Conservation (phyloP, 306 rosid genomes). For the Rosa chinensis region DNA sequence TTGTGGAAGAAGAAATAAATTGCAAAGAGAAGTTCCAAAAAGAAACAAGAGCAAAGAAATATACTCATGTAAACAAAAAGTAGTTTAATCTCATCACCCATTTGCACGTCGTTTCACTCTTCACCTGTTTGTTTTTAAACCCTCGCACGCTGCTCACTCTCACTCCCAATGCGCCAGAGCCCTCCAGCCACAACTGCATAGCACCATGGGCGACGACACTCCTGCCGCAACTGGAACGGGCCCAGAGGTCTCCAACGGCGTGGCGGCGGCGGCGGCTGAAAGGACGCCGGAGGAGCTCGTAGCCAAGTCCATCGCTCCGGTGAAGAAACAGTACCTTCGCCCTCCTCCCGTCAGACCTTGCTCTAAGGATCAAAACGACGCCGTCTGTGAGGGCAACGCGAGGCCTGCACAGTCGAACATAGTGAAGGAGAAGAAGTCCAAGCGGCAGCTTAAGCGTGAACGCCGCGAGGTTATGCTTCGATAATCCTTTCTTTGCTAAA, state of each 20-base stretch:
- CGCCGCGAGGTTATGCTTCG: constrained; percentile 58
- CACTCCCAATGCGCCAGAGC: neutral
- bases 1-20: too few relatives aligned
- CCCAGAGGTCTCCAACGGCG: constrained; percentile 16
- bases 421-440: constrained; percentile 81
- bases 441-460: constrained; percentile 95
- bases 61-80: too few relatives aligned
- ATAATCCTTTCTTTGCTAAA: neutral
- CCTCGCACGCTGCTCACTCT: neutral
- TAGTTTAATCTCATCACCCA: too few relatives aligned
- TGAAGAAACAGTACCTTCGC: constrained; percentile 58
- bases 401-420: constrained; percentile 35
- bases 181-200: neutral
- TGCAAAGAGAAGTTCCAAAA: too few relatives aligned
- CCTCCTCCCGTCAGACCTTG: constrained; percentile 57
- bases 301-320: constrained; percentile 76
- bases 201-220: constrained; percentile 36
- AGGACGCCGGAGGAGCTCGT: constrained; percentile 66
- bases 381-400: constrained; percentile 28
- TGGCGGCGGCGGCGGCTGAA: neutral
- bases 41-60: too few relatives aligned
- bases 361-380: constrained; percentile 24
- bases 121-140: too few relatives aligned
- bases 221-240: constrained; percentile 1
- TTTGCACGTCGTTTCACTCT: too few relatives aligned